Conservation (phyloP, 768 basidiomycete genomes). For the Mycena pura region DNA sequence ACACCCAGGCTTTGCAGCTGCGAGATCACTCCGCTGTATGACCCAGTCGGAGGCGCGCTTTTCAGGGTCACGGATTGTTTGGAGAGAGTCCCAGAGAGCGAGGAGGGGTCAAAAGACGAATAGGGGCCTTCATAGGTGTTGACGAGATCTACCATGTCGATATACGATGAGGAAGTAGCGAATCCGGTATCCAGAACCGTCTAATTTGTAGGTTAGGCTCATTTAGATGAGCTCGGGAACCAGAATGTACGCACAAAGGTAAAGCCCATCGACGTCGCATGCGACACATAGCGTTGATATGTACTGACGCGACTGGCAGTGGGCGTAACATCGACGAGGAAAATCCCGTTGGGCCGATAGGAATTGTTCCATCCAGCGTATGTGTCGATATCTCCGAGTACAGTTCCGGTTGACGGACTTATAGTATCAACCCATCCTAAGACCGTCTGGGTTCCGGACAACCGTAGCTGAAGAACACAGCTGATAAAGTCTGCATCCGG, state of each 20-base stretch:
- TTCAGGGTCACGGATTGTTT: constrained; percentile 19
- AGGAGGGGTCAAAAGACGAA: constrained; percentile 10
- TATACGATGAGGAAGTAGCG: background rate
- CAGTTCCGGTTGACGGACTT: background rate
- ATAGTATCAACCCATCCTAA: constrained; percentile 8
- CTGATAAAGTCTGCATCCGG: background rate
- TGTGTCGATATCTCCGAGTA: constrained; percentile 9
- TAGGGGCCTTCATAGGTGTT: constrained; percentile 21
- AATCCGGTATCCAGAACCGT: constrained; percentile 10
- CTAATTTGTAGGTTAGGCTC: background rate
- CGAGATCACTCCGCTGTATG: constrained; percentile 11
- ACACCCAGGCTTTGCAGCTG: constrained; percentile 12
- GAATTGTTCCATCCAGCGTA: constrained; percentile 17
- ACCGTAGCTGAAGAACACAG: background rate
- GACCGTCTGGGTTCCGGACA: background rate
- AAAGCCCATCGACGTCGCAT: constrained; percentile 14
- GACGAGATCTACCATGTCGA: constrained; percentile 16
- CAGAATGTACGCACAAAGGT: constrained; percentile 8
- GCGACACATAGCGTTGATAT: constrained; percentile 8
- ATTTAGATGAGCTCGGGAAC: background rate
- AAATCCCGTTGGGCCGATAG: constrained; percentile 14
- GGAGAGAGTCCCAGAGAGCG: constrained; percentile 11
- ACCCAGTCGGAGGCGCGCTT: constrained; percentile 10
- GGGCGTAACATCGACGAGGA: constrained; percentile 5
- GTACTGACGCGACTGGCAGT: background rate